Evolutionary conservation across 805 yeast species (phyloP).

Genomic region (Candida suzukii): DNA sequence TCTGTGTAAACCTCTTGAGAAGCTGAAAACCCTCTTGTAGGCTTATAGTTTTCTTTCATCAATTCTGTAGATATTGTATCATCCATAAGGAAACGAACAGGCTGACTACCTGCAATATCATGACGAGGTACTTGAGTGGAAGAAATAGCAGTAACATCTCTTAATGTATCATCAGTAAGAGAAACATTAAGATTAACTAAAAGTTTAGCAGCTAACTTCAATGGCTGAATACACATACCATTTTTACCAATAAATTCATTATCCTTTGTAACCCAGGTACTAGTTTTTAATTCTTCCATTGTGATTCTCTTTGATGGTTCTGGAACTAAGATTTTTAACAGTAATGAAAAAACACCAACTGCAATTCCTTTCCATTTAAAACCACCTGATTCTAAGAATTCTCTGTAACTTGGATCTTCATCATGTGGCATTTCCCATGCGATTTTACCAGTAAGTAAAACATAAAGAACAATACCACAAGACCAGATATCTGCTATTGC

Average conservation of each 20-base stretch:
- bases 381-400: conserved; percentile 12
- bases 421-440: conserved; percentile 65
- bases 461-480: conserved; percentile 58
- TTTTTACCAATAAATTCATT: conserved; percentile 35
- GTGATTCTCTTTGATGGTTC: conserved; percentile 37
- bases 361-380: conserved; percentile 44
- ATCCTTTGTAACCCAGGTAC: conserved; percentile 47
- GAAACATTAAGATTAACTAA: conserved; percentile 47
- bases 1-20: conserved; percentile 38
- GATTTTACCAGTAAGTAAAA: conserved; percentile 54
- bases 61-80: conserved; percentile 23
- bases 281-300: conserved; percentile 34
- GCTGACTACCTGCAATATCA: conserved; percentile 34
- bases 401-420: conserved; percentile 41
- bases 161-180: conserved; percentile 40
- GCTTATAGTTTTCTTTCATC: conserved; percentile 19
- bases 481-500: conserved; percentile 63
- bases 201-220: conserved; percentile 41
- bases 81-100: conserved; percentile 33
- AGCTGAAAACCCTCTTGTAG: conserved; percentile 21
- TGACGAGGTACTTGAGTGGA: conserved; percentile 11
- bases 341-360: conserved; percentile 38
- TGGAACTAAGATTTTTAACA: conserved; percentile 46
- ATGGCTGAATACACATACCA: conserved; percentile 50
- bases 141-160: conserved; percentile 20